These are phyloP conservation scores for Sclerotinia subarctica DNA, from an alignment of 2,329 filamentous ascomycete species.

Conservation along the genomic window DNA sequence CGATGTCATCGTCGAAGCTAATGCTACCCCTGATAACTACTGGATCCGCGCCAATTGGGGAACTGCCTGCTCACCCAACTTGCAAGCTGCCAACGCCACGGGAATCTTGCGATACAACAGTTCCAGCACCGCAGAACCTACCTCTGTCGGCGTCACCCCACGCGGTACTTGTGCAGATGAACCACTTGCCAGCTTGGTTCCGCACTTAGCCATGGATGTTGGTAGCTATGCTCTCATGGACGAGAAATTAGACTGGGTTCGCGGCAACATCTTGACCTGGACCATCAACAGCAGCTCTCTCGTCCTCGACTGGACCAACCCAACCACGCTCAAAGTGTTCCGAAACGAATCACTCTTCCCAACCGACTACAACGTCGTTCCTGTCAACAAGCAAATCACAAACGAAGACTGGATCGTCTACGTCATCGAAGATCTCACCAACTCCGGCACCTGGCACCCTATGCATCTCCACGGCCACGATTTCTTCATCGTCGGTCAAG, in stretches of 20 bases:
- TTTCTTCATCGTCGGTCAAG: constrained; percentile 48
- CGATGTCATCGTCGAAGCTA: constrained; percentile 47
- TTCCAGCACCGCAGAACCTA: constrained; percentile 38
- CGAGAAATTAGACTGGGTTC: constrained; percentile 24
- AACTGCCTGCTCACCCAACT: constrained; percentile 56
- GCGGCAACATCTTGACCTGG: constrained; percentile 45
- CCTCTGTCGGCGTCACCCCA: constrained; percentile 29
- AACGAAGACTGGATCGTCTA: constrained; percentile 30
- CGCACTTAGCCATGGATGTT: constrained; percentile 33
- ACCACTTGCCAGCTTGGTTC: constrained; percentile 32
- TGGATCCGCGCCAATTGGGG: constrained; percentile 50
- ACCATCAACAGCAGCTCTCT: constrained; percentile 49
- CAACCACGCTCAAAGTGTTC: constrained; percentile 43
- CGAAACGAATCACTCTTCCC: constrained; percentile 36
- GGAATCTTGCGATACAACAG: constrained; percentile 43
- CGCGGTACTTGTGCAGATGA: constrained; percentile 36
- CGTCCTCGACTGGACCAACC: constrained; percentile 46
- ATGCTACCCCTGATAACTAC: constrained; percentile 55
- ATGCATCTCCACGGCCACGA: constrained; percentile 53
- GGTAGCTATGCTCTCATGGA: constrained; percentile 23
- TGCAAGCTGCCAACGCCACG: constrained; percentile 48
- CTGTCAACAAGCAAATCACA: constrained; percentile 11
- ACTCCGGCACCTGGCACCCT: constrained; percentile 33
- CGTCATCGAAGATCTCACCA: constrained; percentile 34
- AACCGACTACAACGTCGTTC: constrained; percentile 33